Base-by-base conservation (phyloP, 202 grass and related monocot genomes). In the Alloteropsis angusta region DNA sequence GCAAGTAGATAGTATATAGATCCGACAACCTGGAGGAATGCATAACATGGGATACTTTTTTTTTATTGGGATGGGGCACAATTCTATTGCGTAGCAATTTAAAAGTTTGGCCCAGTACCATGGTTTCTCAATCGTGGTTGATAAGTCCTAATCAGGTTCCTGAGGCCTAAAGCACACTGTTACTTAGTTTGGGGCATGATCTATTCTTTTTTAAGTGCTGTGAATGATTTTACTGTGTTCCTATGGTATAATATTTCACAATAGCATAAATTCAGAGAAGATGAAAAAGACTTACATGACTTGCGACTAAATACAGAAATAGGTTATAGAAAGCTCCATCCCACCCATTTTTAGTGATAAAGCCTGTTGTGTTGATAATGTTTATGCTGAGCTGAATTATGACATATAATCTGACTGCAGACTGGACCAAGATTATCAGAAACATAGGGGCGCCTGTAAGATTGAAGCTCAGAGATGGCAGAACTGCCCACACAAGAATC, bases 311-410 rank as follows among this genome's bases (percentile, higher is more conserved):
- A 65, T 88, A 88, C 30, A 90, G 54, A 74, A 88, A 68, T 25
- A 91, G 80, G 78, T 87, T 85, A 14, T 89, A 89, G n/a, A 72
- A 61, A 85, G 81, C 81, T 59, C 86, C 92, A 26, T 71, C 81
- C 92, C 86, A 89, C 32, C 83, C 88, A 66, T 64, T 87, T 44
- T 89, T 94, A 37, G 80, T 48, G 10, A 94, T 76, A 71, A 85
- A 82, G 18, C 86, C 84, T 1, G 22, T 68, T 22, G 69, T 34
- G 5, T 77, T 85, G 32, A 91, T 85, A 56, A 94, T 91, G 42
- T 77, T 87, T 55, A 80, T 47, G 36, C 63, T 89, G 57, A 89
- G 41, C 44, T 82, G 52, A 59, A 91, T 83, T 43, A 89, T 80
- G 5, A 59, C 42, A 70, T 94, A 91, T 61, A 87, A 55, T 70